Evolutionary conservation across 1,284 basidiomycete species (phyloP).

Genomic region (Ganoderma sinense): DNA sequence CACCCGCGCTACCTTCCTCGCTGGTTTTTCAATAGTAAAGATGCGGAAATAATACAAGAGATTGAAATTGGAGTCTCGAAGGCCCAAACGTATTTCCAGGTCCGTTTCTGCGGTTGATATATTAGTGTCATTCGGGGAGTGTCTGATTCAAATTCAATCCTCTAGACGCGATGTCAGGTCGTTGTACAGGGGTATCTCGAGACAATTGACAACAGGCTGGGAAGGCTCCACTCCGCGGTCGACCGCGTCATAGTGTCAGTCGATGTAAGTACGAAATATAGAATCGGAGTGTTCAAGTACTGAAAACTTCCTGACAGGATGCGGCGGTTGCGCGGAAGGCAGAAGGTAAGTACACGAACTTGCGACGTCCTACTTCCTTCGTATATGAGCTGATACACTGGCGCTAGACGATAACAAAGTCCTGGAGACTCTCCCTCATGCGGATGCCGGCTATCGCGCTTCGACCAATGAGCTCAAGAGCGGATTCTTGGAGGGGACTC

Average conservation of each 20-base stretch:
- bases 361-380: neutral
- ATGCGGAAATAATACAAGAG: neutral
- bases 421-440: conserved; percentile 6
- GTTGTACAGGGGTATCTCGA: neutral
- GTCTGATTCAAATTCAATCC: neutral
- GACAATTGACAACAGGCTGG: neutral
- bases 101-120: neutral
- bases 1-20: neutral
- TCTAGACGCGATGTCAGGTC: neutral
- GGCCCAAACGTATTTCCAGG: neutral
- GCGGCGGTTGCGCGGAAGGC: neutral
- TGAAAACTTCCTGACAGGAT: neutral
- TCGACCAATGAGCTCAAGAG: conserved; percentile 9
- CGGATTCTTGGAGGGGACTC: conserved; percentile 25
- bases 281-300: neutral
- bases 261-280: neutral
- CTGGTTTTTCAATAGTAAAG: neutral
- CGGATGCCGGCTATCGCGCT: conserved; percentile 14
- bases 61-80: neutral
- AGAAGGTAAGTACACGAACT: neutral
- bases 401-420: neutral
- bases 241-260: neutral
- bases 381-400: neutral
- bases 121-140: neutral
- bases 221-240: neutral